Percentiles rank a stretch among this genome's conserved stretches.
Evolutionary conservation across 139 green algal genomes (phyloP).

Genomic region (Diplosphaera chodatii): DNA sequence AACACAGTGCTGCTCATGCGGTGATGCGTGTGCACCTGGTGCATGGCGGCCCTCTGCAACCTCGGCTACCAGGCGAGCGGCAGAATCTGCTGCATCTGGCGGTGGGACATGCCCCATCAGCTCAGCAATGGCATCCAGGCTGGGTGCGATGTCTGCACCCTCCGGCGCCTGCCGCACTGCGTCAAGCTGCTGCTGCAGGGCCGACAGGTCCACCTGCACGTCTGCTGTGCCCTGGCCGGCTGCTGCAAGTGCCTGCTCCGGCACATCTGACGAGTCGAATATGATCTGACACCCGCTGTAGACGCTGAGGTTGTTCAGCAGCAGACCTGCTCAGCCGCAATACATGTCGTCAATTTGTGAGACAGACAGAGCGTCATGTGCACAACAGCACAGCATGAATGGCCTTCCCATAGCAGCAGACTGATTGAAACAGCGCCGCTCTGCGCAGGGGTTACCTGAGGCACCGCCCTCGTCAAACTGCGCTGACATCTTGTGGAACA

Average conservation of each 20-base stretch:
- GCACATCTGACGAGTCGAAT: constrained; percentile 71
- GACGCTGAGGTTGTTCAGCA: constrained; percentile 72
- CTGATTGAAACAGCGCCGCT: too few relatives aligned
- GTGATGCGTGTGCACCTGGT: not conserved
- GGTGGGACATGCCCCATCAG: constrained; percentile 8
- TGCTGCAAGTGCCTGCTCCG: constrained; percentile 22
- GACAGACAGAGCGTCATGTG: not conserved
- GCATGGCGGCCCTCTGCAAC: not conserved
- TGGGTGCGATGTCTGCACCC: not conserved
- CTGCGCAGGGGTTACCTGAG: constrained; percentile 27
- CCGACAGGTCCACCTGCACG: constrained; percentile 20
- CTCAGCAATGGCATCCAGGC: constrained; percentile 4
- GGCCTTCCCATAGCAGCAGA: not conserved
- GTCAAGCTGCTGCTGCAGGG: constrained; percentile 19
- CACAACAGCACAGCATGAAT: not conserved
- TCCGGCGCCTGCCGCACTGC: constrained; percentile 5
- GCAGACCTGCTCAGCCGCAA: constrained; percentile 66
- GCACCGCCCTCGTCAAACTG: constrained; percentile 85
- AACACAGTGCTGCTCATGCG: too few relatives aligned
- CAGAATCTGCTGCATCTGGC: constrained; percentile 7
- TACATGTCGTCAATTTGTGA: too few relatives aligned
- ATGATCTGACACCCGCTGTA: constrained; percentile 59
- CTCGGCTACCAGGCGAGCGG: constrained; percentile 1
- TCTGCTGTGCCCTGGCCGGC: not conserved
- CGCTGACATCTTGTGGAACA: constrained; percentile 81